phyloP scores from a whole-genome alignment of 345 rosid genomes.

The Pelargonium nanum region DNA sequence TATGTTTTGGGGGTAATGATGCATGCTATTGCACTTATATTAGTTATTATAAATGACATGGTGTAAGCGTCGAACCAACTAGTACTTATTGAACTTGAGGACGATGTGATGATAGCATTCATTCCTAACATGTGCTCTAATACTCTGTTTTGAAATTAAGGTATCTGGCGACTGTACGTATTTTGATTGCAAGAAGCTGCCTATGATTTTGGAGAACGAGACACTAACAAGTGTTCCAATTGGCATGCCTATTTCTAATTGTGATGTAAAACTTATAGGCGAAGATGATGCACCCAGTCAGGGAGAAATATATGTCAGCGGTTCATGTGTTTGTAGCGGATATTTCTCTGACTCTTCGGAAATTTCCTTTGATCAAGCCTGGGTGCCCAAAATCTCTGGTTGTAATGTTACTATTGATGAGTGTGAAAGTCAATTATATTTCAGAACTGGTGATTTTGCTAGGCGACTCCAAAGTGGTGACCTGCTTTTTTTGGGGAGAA shows the following conservation, averaged over 20 bases:
- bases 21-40: too few species aligned
- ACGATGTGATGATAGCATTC: background rate
- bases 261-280: constrained; percentile 46
- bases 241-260: constrained; percentile 73
- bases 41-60: background rate
- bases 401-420: constrained; percentile 27
- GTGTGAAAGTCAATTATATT: constrained; percentile 41
- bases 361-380: constrained; percentile 27
- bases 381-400: constrained; percentile 33
- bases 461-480: constrained; percentile 54
- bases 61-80: background rate
- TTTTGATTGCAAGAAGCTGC: constrained; percentile 80
- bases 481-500: constrained; percentile 74
- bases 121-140: background rate
- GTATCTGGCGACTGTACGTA: constrained; percentile 90
- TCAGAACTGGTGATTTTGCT: constrained; percentile 88
- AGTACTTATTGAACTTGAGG: background rate
- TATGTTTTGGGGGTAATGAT: too few species aligned
- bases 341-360: constrained; percentile 31
- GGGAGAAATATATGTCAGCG: constrained; percentile 76
- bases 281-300: constrained; percentile 29
- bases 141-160: constrained; percentile 30
- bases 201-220: constrained; percentile 52
- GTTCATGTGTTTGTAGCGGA: constrained; percentile 58
- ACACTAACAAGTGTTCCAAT: constrained; percentile 68